A percentile compares a stretch with the other conserved stretches of the same genome.
Evolutionary conservation across 2,329 filamentous ascomycete genomes (phyloP).

Genomic region (Nakataea oryzae): DNA sequence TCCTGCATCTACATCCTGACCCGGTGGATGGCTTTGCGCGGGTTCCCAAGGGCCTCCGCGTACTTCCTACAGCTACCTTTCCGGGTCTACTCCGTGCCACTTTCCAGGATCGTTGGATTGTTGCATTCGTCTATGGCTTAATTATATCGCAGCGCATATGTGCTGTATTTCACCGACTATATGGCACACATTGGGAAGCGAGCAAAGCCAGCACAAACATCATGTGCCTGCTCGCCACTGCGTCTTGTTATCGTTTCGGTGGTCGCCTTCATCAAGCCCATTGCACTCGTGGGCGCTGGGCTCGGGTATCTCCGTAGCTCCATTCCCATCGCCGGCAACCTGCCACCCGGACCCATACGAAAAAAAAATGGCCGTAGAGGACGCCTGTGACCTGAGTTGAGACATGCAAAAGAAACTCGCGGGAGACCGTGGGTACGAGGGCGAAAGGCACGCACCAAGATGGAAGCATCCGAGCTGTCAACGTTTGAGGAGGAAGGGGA

Average conservation of each 20-base stretch:
- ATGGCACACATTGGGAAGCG: no score
- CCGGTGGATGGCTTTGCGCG: not conserved
- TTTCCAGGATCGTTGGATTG: slow-evolving; percentile 19
- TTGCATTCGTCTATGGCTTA: no score
- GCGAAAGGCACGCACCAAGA: no score
- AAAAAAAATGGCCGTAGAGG: not conserved
- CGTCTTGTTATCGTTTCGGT: no score
- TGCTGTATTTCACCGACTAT: no score
- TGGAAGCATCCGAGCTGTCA: no score
- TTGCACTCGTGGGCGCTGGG: slow-evolving; percentile 6
- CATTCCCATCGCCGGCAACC: slow-evolving; percentile 20
- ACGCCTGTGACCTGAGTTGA: not conserved
- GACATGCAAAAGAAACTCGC: not conserved
- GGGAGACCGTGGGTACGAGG: no score
- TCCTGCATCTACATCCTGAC: slow-evolving; percentile 28
- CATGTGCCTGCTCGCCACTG: no score
- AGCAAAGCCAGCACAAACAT: no score
- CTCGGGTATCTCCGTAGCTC: slow-evolving; percentile 16
- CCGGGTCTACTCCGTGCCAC: slow-evolving; percentile 28
- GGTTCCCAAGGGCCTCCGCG: slow-evolving; percentile 9
- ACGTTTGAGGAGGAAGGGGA: not conserved
- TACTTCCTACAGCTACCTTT: slow-evolving; percentile 35
- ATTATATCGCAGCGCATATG: no score
- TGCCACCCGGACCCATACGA: slow-evolving; percentile 11
- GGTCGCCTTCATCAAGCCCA: no score